A percentile compares a stretch with the other conserved stretches of the same genome.
phyloP scores from a whole-genome alignment of 2,329 filamentous ascomycete genomes.

The Lachnellula arida region DNA sequence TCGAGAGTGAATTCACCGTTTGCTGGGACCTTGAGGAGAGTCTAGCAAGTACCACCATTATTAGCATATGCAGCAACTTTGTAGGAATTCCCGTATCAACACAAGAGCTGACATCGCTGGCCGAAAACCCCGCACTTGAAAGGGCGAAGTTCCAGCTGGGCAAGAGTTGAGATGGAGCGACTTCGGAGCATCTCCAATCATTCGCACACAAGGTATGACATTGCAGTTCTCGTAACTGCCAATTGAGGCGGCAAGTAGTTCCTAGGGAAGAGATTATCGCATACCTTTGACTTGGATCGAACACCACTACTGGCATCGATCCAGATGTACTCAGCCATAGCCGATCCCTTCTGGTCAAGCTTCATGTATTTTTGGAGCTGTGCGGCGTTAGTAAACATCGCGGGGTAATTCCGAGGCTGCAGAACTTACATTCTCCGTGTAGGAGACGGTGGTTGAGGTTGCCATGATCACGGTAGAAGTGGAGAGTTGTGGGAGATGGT shows the following conservation, averaged over 20 bases:
- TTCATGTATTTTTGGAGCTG: constrained; percentile 89
- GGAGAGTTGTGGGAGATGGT: not conserved
- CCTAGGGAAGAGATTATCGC: constrained; percentile 30
- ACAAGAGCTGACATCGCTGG: not conserved
- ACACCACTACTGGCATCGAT: constrained; percentile 78
- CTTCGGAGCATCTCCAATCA: too few species aligned
- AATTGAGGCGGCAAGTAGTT: not conserved
- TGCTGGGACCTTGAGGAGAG: constrained; percentile 53
- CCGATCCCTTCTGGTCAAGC: constrained; percentile 80
- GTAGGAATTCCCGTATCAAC: not conserved
- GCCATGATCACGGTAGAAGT: constrained; percentile 27
- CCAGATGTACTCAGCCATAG: constrained; percentile 98
- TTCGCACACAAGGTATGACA: not conserved
- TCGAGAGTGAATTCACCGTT: constrained; percentile 41
- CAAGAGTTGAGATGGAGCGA: not conserved
- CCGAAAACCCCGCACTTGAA: not conserved
- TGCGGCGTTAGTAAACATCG: constrained; percentile 14
- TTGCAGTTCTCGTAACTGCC: not conserved
- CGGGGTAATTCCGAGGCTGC: constrained; percentile 9
- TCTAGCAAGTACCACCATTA: constrained; percentile 42
- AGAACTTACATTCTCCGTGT: constrained; percentile 37
- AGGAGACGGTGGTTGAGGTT: constrained; percentile 30
- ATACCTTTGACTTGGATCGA: constrained; percentile 94
- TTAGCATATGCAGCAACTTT: constrained; percentile 5
- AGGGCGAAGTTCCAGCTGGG: not conserved